Base-by-base conservation (phyloP, 73 alveolate species). In the Paramecium tetraurelia region DNA sequence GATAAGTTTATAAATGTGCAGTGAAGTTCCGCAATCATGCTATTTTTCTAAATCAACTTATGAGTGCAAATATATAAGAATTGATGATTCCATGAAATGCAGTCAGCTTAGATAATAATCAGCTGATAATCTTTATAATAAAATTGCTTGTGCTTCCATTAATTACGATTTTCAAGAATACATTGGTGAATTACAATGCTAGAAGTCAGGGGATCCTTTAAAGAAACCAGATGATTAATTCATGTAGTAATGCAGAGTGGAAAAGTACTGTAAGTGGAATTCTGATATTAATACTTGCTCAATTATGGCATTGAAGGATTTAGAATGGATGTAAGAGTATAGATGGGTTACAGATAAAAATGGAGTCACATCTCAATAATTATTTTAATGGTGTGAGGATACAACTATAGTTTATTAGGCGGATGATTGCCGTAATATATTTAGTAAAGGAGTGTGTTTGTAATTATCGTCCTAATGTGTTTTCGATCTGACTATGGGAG, bases 401-500 rank as follows among this genome's bases (percentile, higher is more conserved):
- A 63, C 41, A 27, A 31, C 84, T 3, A 63, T 63, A 11, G 41
- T 33, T 27, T 80, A 22, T 24, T 22, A 63, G 4, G 22, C 20
- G 3, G 84, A 80, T 46, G 46, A 41, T 43, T 44, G 90, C 2
- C 38, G 50, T 18, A 44, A 80, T 80, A 72, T 72, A 35, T 80
- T 24, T 46, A 31, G 63, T 11, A 80, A 80, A 48, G 90, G 63
- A 20, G 90, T 35, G 20, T 80, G 90, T 22, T 24, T 80, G 4
- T 11, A 80, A 24, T 11, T 80, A 44, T 40, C 72, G 4, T 59
- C 70, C 6, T 16, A 44, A 22, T 80, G 90, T 43, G 27, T 24
- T 44, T 80, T 80, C n/a, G 90, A 80, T 80, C 27, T 80, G 16
- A 80, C 70, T 24, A 41, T 22, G 43, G 90, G 90, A 20, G 90